These are phyloP conservation scores for Blepharisma undulans DNA, from an alignment of 169 alveolate species.

Conservation along the genomic window DNA sequence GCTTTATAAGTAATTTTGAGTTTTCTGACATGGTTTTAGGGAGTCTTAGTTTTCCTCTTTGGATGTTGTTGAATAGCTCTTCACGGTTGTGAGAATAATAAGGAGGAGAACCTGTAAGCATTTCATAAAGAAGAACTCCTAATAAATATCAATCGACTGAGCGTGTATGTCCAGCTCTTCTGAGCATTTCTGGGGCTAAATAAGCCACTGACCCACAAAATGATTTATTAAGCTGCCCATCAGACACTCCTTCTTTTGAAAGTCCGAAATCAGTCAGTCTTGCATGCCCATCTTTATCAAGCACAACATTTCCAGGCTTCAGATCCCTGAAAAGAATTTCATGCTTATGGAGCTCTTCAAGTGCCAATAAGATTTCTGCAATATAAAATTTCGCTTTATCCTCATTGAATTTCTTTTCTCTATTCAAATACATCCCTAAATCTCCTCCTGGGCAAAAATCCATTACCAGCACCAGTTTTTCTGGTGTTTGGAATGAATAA, in stretches of 20 bases:
- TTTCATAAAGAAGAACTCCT: conserved; percentile 85
- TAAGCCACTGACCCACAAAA: conserved; percentile 89
- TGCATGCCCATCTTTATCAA: conserved; percentile 85
- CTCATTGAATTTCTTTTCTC: conserved; percentile 74
- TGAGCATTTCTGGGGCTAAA: conserved; percentile 88
- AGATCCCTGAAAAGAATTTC: conserved; percentile 76
- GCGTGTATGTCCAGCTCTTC: conserved; percentile 83
- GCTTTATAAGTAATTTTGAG: conserved; percentile 65
- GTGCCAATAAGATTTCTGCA: conserved; percentile 67
- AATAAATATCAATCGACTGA: conserved; percentile 88
- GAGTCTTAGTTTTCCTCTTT: conserved; percentile 69
- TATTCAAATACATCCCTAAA: conserved; percentile 64
- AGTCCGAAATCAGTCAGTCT: conserved; percentile 85
- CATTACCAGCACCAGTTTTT: conserved; percentile 77
- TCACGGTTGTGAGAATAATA: conserved; percentile 60
- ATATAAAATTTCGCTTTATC: conserved; percentile 63
- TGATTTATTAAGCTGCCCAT: conserved; percentile 68
- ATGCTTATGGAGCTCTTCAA: conserved; percentile 72
- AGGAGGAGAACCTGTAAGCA: conserved; percentile 85
- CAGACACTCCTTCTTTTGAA: conserved; percentile 81
- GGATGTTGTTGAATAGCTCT: conserved; percentile 74
- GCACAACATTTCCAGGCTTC: conserved; percentile 86
- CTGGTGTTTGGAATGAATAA: conserved; percentile 84
- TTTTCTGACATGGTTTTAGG: conserved; percentile 76
- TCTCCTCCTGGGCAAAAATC: conserved; percentile 89